These are phyloP conservation scores for Cyberlindnera amylophila DNA, from an alignment of 805 yeast genomes.

Conservation along the genomic window DNA sequence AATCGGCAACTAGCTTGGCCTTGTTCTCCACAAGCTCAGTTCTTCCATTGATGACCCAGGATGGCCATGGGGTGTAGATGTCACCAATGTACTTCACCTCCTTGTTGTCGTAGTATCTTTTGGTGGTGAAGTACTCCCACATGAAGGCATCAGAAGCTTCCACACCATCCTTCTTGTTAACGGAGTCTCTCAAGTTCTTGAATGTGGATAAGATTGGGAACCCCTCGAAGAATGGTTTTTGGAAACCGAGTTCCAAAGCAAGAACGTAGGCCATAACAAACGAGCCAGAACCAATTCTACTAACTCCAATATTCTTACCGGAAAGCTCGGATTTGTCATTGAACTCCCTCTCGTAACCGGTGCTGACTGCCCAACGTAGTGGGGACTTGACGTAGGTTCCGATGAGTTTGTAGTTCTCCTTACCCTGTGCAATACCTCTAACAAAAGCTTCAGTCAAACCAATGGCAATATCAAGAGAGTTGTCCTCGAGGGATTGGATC, in stretches of 20 bases:
- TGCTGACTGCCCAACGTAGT: constrained; percentile 84
- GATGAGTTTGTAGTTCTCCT: constrained; percentile 51
- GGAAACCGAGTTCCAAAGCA: constrained; percentile 57
- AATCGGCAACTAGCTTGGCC: constrained; percentile 31
- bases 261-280: constrained; percentile 87
- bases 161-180: constrained; percentile 49
- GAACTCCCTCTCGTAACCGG: constrained; percentile 65
- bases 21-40: constrained; percentile 34
- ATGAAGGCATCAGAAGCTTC: constrained; percentile 73
- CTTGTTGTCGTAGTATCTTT: constrained; percentile 72
- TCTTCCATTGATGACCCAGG: constrained; percentile 75
- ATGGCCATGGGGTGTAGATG: constrained; percentile 95
- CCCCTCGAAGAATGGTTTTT: constrained; percentile 43
- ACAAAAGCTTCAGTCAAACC: constrained; percentile 92
- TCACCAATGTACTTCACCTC: constrained; percentile 84
- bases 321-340: constrained; percentile 48
- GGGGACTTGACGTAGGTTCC: constrained; percentile 88
- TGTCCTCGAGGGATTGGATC: constrained; percentile 63
- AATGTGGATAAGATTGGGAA: constrained; percentile 65
- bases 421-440: constrained; percentile 64
- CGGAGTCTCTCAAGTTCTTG: constrained; percentile 74
- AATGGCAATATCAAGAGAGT: constrained; percentile 72
- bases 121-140: constrained; percentile 95
- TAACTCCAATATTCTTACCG: constrained; percentile 68
- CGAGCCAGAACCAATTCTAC: constrained; percentile 88